phyloP scores from a whole-genome alignment of 345 rosid species.

The Bruguiera gymnorhiza region DNA sequence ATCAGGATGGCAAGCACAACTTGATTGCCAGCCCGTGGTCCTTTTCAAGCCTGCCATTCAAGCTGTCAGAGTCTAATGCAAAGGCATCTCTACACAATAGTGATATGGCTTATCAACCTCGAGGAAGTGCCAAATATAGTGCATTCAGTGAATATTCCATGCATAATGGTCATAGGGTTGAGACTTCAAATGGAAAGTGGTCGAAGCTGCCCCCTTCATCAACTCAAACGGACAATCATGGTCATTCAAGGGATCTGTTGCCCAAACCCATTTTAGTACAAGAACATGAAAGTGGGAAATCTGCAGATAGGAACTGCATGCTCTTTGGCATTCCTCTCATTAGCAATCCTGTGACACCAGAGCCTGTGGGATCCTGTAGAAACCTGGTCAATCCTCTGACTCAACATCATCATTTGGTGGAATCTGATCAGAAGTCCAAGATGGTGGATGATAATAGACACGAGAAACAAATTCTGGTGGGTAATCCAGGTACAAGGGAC shows the following conservation, averaged over 20 bases:
- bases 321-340: constrained; percentile 72
- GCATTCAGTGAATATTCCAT: constrained; percentile 40
- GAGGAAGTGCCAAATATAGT: constrained; percentile 36
- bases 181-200: constrained; percentile 52
- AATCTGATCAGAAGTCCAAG: constrained; percentile 23
- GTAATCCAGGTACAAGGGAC: constrained; percentile 38
- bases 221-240: constrained; percentile 38
- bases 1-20: constrained; percentile 49
- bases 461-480: constrained; percentile 37
- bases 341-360: constrained; percentile 33
- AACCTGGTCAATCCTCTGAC: constrained; percentile 20
- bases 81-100: constrained; percentile 31
- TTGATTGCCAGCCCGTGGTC: constrained; percentile 45
- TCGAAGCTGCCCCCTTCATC: constrained; percentile 43
- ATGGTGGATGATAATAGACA: constrained; percentile 30
- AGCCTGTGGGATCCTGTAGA: constrained; percentile 26
- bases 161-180: constrained; percentile 37
- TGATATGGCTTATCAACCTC: constrained; percentile 37
- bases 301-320: constrained; percentile 54
- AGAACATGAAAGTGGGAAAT: constrained; percentile 39
- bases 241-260: constrained; percentile 37
- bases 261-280: constrained; percentile 30
- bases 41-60: constrained; percentile 48
- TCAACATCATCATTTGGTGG: constrained; percentile 31
- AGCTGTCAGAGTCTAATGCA: constrained; percentile 35